Evolutionary conservation across 2,329 filamentous ascomycete species (phyloP), one percentile per base, ranked within the genome.

Genomic region (Acephala macrosclerotiorum): DNA sequence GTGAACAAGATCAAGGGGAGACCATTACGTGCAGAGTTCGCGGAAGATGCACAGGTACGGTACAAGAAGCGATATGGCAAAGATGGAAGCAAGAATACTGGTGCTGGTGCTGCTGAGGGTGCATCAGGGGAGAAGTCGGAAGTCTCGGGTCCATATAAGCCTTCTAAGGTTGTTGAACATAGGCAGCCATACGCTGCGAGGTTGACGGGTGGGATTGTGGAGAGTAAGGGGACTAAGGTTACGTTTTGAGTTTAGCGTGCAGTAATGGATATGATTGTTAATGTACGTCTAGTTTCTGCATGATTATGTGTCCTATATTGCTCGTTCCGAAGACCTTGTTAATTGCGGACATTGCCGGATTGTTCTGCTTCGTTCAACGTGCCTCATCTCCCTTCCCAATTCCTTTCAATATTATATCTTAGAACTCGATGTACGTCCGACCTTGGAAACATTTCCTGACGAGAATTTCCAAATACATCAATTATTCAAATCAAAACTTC

Each of bases 21-120:
- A 35, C 85, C 89, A 69, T 84, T 99, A 71, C 92, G 95, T 77
- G 89, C 96, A 77, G 95, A 99, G 78, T 94, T 95, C 74, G 96
- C 96, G 22, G 96, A 99, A 80, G 96, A 98, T 78, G 89, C 94
- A 65, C 89, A 93, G 72, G 88, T 88, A 38, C 84, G 96, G 65
- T 99, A 99, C 80, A 95, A 95, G 83, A 99, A 98, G 84, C 88
- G 96, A 1, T 98, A 91, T 75, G 91, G 93, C 70, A 95, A 94
- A 78, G 90, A 90, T 47, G 85, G 84, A 36, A 83, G 81, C 22
- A 81, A 79, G 68, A 79, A 78, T 33, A 25, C 49, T 53, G 60
- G 36, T 20, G 49, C 49, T 53, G 60, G 36, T 20, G 56, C 68
- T 67, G 66, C 35, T 29, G 55, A 56, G 26, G 42, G 35, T 53